phyloP scores from a whole-genome alignment of 1,139 yeast species.

The Sugiyamaella sp. region DNA sequence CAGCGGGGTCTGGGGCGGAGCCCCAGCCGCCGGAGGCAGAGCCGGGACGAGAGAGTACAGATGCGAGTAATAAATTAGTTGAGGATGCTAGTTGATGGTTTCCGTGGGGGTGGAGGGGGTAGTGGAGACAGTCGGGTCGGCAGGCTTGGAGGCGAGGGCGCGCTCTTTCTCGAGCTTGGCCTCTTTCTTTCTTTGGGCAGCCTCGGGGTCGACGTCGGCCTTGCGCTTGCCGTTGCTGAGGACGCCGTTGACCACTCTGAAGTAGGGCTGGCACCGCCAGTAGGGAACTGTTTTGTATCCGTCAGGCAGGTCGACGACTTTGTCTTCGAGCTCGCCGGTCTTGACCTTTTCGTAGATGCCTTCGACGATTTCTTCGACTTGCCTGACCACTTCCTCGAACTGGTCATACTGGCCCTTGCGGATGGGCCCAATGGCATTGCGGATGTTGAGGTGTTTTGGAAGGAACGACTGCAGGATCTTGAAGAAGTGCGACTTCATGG shows the following conservation, averaged over 20 bases:
- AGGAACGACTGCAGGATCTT: constrained; percentile 80
- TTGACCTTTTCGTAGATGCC: constrained; percentile 49
- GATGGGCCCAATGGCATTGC: constrained; percentile 69
- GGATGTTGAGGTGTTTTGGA: constrained; percentile 70
- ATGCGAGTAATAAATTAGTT: constrained; percentile 9
- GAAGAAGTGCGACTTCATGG: constrained; percentile 93
- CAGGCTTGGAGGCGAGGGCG: neutral
- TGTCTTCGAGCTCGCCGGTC: constrained; percentile 47
- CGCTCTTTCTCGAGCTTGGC: constrained; percentile 10
- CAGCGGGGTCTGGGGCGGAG: constrained; percentile 9
- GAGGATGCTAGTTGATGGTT: constrained; percentile 4
- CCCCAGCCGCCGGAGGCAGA: constrained; percentile 11
- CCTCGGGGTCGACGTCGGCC: constrained; percentile 13
- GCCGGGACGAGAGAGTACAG: neutral
- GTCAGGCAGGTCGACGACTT: constrained; percentile 59
- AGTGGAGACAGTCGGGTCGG: neutral
- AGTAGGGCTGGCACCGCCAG: constrained; percentile 97
- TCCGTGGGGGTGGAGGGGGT: neutral
- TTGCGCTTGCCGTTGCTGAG: constrained; percentile 31
- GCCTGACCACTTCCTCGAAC: constrained; percentile 71
- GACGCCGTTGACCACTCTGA: constrained; percentile 50
- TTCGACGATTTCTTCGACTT: constrained; percentile 67
- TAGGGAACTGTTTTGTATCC: constrained; percentile 81
- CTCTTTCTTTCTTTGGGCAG: constrained; percentile 12
- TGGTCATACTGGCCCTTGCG: constrained; percentile 48